phyloP scores from a whole-genome alignment of 148 eudicot species.

The Nepenthes mirabilis region DNA sequence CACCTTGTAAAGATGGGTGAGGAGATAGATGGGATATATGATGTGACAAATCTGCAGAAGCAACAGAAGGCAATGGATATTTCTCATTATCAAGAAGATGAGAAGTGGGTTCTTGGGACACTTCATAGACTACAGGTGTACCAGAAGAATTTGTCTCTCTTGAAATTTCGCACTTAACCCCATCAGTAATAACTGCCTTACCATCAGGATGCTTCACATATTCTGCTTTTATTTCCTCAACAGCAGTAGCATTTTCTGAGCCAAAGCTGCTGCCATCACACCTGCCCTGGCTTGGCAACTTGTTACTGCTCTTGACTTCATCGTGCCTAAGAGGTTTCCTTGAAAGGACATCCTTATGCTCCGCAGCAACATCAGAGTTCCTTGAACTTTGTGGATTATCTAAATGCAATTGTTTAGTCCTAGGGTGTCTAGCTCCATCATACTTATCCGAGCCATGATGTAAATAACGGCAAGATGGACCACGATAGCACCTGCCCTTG shows the following conservation, averaged over 20 bases:
- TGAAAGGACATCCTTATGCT: constrained; percentile 11
- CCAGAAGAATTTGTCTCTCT: constrained; percentile 11
- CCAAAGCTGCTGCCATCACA: constrained; percentile 14
- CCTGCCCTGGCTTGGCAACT: constrained; percentile 10
- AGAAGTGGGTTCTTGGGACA: constrained; percentile 16
- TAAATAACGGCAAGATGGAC: constrained; percentile 67
- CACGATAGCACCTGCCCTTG: constrained; percentile 73
- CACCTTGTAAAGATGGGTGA: constrained; percentile 17
- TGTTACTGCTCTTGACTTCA: constrained; percentile 22
- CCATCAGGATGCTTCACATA: constrained; percentile 14
- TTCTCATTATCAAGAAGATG: constrained; percentile 17
- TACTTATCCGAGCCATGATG: constrained; percentile 42
- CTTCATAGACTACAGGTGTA: constrained; percentile 15
- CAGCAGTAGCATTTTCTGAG: constrained; percentile 10
- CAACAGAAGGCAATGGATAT: constrained; percentile 12
- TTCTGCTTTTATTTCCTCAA: constrained; percentile 12
- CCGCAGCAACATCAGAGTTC: constrained; percentile 22
- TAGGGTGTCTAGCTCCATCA: constrained; percentile 33
- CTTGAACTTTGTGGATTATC: constrained; percentile 22
- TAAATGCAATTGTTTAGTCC: constrained; percentile 25
- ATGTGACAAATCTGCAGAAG: constrained; percentile 15
- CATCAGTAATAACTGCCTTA: constrained; percentile 8
- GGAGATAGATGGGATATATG: constrained; percentile 19
- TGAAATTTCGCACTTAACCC: constrained; percentile 16
- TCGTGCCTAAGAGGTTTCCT: constrained; percentile 18